A percentile compares a stretch with the other conserved stretches of the same genome.
Evolutionary conservation across 2,329 filamentous ascomycete species (phyloP).

Genomic region (Tolypocladium ophioglossoides): DNA sequence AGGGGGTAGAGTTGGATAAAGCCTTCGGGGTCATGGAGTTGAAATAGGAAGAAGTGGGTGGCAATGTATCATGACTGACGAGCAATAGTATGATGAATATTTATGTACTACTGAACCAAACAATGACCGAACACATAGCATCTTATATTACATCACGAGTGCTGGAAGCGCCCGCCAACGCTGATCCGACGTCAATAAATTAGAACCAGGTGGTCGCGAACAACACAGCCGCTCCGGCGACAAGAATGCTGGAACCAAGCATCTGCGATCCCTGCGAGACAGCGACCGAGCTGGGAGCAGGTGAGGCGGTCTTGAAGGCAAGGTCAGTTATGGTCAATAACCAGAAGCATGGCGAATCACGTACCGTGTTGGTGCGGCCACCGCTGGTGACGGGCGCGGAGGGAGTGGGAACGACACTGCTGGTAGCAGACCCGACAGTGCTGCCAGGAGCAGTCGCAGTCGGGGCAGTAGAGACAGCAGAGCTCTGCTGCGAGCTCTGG

Average conservation of each 20-base stretch:
- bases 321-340: not conserved
- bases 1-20: conserved; percentile 46
- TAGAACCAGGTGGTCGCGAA: conserved; percentile 9
- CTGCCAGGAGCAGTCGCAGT: conserved; percentile 1
- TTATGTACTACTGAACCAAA: not conserved
- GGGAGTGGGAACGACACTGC: not conserved
- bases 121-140: not conserved
- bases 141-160: not conserved
- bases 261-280: conserved; percentile 4
- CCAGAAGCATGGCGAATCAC: not conserved
- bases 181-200: not conserved
- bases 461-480: not conserved
- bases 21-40: conserved; percentile 41
- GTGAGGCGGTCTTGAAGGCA: not conserved
- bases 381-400: not conserved
- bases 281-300: conserved; percentile 2
- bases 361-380: not conserved
- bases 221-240: conserved; percentile 5
- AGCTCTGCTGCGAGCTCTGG: not conserved
- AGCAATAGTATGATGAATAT: not conserved
- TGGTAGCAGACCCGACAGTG: not conserved
- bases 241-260: conserved; percentile 1
- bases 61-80: not conserved
- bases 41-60: conserved; percentile 9
- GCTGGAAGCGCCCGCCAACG: not conserved